Base-by-base conservation (phyloP, 164 flowering plant genomes). In the Kingdonia uniflora region DNA sequence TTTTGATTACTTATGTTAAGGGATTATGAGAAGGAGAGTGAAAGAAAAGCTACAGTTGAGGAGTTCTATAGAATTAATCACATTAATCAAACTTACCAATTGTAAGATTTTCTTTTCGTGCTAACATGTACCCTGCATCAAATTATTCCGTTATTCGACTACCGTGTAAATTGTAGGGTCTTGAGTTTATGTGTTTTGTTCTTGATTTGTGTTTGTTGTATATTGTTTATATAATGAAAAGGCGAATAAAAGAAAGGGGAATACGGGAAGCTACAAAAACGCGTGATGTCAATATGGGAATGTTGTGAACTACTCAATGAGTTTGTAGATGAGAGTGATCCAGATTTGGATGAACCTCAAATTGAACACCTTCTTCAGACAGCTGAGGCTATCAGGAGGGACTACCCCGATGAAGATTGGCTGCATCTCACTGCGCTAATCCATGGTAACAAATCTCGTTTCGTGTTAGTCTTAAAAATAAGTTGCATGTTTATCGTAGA, bases 401-500 rank as follows among this genome's bases (percentile, higher is more conserved):
- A 74, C 51, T 71, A 74, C 48, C 78, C 78, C 2, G 38, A 68
- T 52, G 60, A 74, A 55, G 78, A 71, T 41, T 74, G 78, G 78
- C 53, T 74, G 7, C 75, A 74, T 42, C 71, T 74, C 17, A 71
- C 75, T 47, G 78, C 71, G 2, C 73, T 74, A 8, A 66, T 74
- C n/a, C 78, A 71, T 50, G 78, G 77, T 74, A 57, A 15, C 38
- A 14, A 22, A 29, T 29, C 35, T 29, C 35, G 6, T 29, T n/a
- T 29, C 4, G 8, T 29, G 35, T 29, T n/a, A n/a, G n/a, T n/a
- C n/a, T n/a, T n/a, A n/a, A n/a, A n/a, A n/a, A n/a, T n/a, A n/a
- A n/a, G n/a, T n/a, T n/a, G n/a, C n/a, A n/a, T n/a, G n/a, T n/a
- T n/a, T n/a, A n/a, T n/a, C n/a, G n/a, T n/a, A n/a, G n/a, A n/a